Evolutionary conservation across 164 flowering plant species (phyloP).

Genomic region (Sedum album): DNA sequence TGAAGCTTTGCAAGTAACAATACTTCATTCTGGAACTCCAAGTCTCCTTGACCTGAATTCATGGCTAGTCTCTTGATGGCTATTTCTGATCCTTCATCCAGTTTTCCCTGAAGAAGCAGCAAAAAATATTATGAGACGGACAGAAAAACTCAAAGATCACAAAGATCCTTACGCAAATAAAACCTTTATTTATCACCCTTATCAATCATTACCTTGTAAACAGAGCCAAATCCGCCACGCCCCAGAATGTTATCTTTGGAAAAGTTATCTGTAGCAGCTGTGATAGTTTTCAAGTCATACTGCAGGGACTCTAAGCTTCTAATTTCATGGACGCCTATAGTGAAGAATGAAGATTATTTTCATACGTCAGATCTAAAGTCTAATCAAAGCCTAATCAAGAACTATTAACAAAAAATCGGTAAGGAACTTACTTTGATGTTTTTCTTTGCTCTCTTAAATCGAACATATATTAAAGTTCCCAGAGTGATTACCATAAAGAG

Average conservation of each 20-base stretch:
- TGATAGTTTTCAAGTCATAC: constrained; percentile 1
- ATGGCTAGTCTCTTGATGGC: constrained; percentile 36
- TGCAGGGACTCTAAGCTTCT: background rate
- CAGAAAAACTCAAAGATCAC: background rate
- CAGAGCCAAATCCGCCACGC: constrained; percentile 15
- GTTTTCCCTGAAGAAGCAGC: background rate
- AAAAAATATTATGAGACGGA: background rate
- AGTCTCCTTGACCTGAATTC: constrained; percentile 28
- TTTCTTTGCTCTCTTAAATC: background rate
- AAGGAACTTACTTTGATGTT: background rate
- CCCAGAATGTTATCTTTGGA: constrained; percentile 5
- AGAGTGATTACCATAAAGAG: background rate
- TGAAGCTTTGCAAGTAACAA: constrained; percentile 11
- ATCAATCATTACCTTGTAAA: constrained; percentile 11
- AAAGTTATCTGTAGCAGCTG: constrained; percentile 11
- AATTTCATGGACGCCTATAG: background rate
- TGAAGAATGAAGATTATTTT: background rate
- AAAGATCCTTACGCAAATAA: background rate
- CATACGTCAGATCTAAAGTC: background rate
- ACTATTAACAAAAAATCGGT: background rate
- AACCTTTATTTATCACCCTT: background rate
- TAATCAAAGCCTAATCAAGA: background rate
- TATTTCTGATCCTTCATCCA: background rate
- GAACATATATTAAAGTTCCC: background rate
- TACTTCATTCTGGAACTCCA: constrained; percentile 39